Conservation (phyloP, 2,329 filamentous ascomycete genomes). For the Onygena corvina region DNA sequence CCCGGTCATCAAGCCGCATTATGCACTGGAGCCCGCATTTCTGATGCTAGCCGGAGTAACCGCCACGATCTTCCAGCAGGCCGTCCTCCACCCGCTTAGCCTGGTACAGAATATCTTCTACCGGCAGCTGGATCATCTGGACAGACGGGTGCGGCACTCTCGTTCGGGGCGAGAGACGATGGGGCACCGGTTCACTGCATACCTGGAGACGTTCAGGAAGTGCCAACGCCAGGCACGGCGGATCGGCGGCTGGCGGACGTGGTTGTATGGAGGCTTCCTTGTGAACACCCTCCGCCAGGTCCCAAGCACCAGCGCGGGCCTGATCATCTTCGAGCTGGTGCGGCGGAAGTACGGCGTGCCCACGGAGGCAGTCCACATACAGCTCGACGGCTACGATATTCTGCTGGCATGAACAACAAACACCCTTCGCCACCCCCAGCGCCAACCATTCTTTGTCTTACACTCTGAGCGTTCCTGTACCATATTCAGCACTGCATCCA, state of each 20-base stretch:
- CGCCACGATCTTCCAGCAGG: constrained; percentile 47
- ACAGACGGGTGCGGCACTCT: constrained; percentile 39
- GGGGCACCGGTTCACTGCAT: constrained; percentile 47
- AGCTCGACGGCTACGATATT: constrained; percentile 51
- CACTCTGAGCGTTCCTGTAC: background rate
- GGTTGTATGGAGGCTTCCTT: constrained; percentile 48
- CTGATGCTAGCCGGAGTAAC: constrained; percentile 47
- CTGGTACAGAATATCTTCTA: constrained; percentile 51
- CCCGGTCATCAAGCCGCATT: constrained; percentile 47
- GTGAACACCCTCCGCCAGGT: constrained; percentile 47
- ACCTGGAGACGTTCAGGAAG: constrained; percentile 47
- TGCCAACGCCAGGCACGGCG: constrained; percentile 41
- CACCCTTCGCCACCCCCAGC: background rate
- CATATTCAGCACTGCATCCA: no score
- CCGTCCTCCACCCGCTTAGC: constrained; percentile 47
- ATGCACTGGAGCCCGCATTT: constrained; percentile 50
- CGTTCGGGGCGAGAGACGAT: constrained; percentile 35
- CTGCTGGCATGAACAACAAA: constrained; percentile 35
- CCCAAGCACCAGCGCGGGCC: constrained; percentile 51
- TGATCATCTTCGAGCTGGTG: constrained; percentile 54
- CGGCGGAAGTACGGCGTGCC: constrained; percentile 47
- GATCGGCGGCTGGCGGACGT: constrained; percentile 43
- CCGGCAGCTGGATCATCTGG: constrained; percentile 47
- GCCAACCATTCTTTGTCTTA: background rate
- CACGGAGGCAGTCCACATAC: constrained; percentile 43